A percentile compares a stretch with the other conserved stretches of the same genome.
phyloP scores from a whole-genome alignment of 1,284 basidiomycete species.

The Cutaneotrichosporon sp. region DNA sequence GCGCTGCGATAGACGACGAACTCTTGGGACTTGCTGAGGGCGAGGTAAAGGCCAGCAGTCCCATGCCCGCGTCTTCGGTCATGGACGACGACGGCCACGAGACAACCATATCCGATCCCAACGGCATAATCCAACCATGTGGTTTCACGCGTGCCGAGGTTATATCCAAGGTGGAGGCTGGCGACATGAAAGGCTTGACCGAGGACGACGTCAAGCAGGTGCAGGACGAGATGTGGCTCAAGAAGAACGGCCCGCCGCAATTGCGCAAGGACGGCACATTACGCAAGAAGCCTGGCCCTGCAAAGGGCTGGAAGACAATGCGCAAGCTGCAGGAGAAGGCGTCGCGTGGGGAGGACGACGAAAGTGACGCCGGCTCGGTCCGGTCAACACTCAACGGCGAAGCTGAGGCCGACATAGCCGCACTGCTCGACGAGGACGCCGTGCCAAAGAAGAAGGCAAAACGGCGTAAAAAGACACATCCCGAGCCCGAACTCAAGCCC shows the following conservation, averaged over 20 bases:
- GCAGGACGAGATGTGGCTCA: slow-evolving; percentile 45
- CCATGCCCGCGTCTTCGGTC: slow-evolving; percentile 10
- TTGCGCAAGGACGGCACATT: slow-evolving; percentile 46
- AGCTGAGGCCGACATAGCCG: slow-evolving; percentile 43
- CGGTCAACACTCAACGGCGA: slow-evolving; percentile 23
- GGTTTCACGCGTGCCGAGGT: slow-evolving; percentile 39
- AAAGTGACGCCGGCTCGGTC: slow-evolving; percentile 25
- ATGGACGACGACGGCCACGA: slow-evolving; percentile 21
- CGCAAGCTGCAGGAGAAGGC: slow-evolving; percentile 17
- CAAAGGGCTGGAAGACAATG: slow-evolving; percentile 45
- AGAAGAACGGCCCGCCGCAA: slow-evolving; percentile 28
- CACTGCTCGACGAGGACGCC: slow-evolving; percentile 24
- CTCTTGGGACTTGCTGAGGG: slow-evolving; percentile 40
- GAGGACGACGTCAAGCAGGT: slow-evolving; percentile 44
- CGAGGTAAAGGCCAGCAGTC: slow-evolving; percentile 10
- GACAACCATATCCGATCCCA: slow-evolving; percentile 15
- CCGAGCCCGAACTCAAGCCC: slow-evolving; percentile 6
- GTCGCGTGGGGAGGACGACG: slow-evolving; percentile 15
- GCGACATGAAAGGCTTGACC: slow-evolving; percentile 33
- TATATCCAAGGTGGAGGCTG: slow-evolving; percentile 28
- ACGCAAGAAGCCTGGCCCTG: slow-evolving; percentile 47
- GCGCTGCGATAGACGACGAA: slow-evolving; percentile 40
- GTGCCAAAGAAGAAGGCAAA: slow-evolving; percentile 15
- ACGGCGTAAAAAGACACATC: slow-evolving; percentile 12
- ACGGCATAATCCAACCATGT: slow-evolving; percentile 33